Conservation (phyloP, 495 filamentous ascomycete genomes). For the Lichenothelia convexa region DNA sequence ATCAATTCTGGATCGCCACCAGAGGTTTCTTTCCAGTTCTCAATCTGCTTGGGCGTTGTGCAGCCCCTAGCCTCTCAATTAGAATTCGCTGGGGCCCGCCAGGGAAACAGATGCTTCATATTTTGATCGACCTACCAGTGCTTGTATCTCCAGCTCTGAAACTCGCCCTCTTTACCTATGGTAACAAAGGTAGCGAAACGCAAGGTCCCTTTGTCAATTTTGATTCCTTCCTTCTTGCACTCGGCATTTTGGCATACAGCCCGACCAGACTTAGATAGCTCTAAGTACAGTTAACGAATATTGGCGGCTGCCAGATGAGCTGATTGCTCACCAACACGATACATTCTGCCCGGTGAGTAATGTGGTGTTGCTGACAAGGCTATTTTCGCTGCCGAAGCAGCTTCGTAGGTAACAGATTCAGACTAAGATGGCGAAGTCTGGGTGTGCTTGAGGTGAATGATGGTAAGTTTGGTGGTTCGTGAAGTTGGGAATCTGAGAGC, state of each 20-base stretch:
- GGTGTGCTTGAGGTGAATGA: no score
- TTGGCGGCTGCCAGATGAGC: no score
- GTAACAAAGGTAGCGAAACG: constrained; percentile 52
- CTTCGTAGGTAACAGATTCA: no score
- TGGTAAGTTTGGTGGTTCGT: no score
- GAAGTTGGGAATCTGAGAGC: no score
- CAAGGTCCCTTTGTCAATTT: constrained; percentile 61
- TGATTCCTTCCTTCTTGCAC: constrained; percentile 43
- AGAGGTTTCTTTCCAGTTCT: constrained; percentile 32
- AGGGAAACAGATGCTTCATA: no score
- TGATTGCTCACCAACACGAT: no score
- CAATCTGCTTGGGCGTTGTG: constrained; percentile 44
- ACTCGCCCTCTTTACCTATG: constrained; percentile 15
- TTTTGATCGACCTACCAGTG: constrained; percentile 46
- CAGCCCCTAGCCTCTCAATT: constrained; percentile 47
- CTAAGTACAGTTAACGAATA: constrained; percentile 27
- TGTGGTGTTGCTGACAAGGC: no score
- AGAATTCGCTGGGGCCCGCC: constrained; percentile 3
- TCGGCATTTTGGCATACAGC: constrained; percentile 48
- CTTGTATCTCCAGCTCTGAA: constrained; percentile 43
- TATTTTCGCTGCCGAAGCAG: no score
- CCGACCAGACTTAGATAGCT: constrained; percentile 38
- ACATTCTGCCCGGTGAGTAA: no score
- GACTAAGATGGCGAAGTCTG: no score
- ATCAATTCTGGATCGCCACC: constrained; percentile 64